Evolutionary conservation across 768 basidiomycete genomes (phyloP).

Genomic region (Suillus hirtellus): DNA sequence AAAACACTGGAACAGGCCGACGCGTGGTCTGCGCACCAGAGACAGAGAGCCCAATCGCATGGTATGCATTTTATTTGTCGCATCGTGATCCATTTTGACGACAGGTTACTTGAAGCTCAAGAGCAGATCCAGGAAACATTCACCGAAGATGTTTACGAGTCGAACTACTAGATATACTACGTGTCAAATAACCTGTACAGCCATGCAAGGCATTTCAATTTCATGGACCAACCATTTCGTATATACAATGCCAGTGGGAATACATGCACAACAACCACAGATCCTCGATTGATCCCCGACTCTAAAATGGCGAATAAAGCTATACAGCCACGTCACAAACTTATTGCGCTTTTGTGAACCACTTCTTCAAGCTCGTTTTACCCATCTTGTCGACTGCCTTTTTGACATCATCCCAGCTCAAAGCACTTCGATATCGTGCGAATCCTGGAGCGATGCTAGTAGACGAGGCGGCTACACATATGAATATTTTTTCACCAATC

Average conservation of each 20-base stretch:
- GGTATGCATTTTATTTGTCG: constrained; percentile 2
- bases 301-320: not conserved
- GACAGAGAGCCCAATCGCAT: not conserved
- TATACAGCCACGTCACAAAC: constrained; percentile 1
- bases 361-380: constrained; percentile 74
- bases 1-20: constrained; percentile 1
- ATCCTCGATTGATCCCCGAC: not conserved
- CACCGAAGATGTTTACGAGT: constrained; percentile 5
- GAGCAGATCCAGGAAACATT: not conserved
- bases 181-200: constrained; percentile 1
- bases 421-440: constrained; percentile 66
- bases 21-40: not conserved
- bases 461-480: constrained; percentile 48
- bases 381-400: constrained; percentile 63
- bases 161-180: not conserved
- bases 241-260: not conserved
- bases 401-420: constrained; percentile 67
- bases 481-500: constrained; percentile 55
- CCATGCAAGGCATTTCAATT: not conserved
- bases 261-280: not conserved
- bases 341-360: constrained; percentile 64
- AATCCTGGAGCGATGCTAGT: constrained; percentile 64
- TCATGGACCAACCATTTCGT: not conserved
- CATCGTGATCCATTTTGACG: not conserved
- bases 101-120: not conserved